These are phyloP conservation scores for Pythium brachiatum DNA, from an alignment of 352 stramenopile genomes.

Conservation along the genomic window DNA sequence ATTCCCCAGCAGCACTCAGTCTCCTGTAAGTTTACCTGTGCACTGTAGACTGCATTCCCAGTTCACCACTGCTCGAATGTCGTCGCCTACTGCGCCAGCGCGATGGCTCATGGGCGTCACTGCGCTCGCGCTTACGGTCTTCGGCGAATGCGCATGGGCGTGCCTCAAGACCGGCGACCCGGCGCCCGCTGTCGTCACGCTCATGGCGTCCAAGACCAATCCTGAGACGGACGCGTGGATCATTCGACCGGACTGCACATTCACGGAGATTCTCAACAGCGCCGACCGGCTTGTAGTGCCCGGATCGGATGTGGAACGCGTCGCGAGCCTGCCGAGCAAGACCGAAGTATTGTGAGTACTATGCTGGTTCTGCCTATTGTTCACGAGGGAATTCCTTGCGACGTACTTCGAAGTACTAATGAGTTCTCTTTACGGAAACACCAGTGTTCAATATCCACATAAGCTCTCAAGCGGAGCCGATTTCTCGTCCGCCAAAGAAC, in stretches of 20 bases:
- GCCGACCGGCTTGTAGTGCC: neutral
- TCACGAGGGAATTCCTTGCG: neutral
- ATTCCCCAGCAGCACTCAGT: neutral
- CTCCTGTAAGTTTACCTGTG: too few relatives aligned
- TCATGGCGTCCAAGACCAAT: neutral
- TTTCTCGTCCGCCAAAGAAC: neutral
- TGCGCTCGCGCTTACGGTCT: neutral
- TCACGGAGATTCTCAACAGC: neutral
- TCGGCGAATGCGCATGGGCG: neutral
- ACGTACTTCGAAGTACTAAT: too few relatives aligned
- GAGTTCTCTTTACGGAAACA: too few relatives aligned
- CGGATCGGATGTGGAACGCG: neutral
- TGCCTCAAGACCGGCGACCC: neutral
- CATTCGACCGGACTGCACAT: neutral
- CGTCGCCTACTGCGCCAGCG: neutral
- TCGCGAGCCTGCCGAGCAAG: neutral
- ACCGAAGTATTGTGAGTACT: neutral
- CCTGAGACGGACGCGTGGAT: neutral
- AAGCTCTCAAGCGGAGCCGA: neutral
- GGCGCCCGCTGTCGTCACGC: neutral
- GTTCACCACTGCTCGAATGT: neutral
- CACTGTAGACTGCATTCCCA: too few relatives aligned
- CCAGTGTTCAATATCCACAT: neutral
- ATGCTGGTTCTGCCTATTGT: neutral
- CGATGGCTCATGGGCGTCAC: neutral